Evolutionary conservation across 345 rosid species (phyloP).

Genomic region (Salix exigua): DNA sequence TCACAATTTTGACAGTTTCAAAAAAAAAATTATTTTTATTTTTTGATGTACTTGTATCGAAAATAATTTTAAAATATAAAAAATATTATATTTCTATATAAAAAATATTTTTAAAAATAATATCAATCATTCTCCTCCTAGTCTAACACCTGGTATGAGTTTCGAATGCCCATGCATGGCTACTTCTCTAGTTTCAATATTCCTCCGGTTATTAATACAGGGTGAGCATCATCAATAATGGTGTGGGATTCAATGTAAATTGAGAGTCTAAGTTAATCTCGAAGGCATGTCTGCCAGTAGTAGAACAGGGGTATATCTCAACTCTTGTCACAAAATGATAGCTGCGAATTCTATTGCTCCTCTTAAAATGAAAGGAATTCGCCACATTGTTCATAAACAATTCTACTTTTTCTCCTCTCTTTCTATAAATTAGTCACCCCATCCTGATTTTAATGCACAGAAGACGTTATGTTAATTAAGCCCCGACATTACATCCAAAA

Average conservation of each 20-base stretch:
- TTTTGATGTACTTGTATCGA: no score
- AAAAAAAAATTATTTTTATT: no score
- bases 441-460: background rate
- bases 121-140: no score
- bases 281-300: background rate
- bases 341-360: background rate
- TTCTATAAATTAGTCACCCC: background rate
- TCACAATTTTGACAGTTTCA: no score
- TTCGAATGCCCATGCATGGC: background rate
- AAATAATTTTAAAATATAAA: no score
- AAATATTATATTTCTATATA: rapidly evolving
- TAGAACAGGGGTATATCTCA: background rate
- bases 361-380: background rate
- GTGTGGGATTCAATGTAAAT: background rate
- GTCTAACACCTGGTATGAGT: background rate
- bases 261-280: background rate
- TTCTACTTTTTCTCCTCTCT: background rate
- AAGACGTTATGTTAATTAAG: background rate
- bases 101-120: no score
- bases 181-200: background rate
- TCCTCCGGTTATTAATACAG: background rate
- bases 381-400: background rate
- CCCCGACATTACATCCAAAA: background rate
- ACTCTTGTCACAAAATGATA: background rate
- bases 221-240: background rate